phyloP scores from a whole-genome alignment of 805 yeast genomes.

The Metschnikowia santaceciliae region DNA sequence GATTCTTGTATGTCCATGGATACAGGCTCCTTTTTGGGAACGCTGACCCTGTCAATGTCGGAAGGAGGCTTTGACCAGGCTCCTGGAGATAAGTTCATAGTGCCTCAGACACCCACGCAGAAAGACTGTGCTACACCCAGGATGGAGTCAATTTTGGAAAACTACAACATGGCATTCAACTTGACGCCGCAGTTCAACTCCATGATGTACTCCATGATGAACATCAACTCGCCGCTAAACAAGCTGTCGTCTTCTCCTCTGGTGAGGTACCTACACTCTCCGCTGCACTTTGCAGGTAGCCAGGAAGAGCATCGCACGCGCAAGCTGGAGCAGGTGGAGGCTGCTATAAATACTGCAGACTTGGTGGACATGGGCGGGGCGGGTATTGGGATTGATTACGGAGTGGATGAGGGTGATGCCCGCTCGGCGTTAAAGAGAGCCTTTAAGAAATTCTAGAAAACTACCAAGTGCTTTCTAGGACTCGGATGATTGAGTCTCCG shows the following conservation, averaged over 20 bases:
- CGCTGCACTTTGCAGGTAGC: not conserved
- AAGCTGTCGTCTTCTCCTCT: conserved; percentile 30
- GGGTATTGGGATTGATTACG: not conserved
- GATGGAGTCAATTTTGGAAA: conserved; percentile 2
- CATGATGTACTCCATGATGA: conserved; percentile 37
- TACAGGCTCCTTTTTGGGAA: not conserved
- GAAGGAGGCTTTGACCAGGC: not conserved
- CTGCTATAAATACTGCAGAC: not conserved
- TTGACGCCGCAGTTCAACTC: conserved; percentile 40
- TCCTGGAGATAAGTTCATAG: conserved; percentile 3
- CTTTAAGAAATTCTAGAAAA: conserved; percentile 2
- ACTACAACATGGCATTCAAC: conserved; percentile 22
- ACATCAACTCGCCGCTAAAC: conserved; percentile 32
- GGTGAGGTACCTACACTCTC: not conserved
- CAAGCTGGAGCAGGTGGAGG: not conserved
- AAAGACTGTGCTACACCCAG: conserved; percentile 23
- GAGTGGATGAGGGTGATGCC: conserved; percentile 17
- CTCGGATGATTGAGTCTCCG: not conserved
- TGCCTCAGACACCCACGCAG: conserved; percentile 35
- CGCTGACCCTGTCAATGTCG: not conserved
- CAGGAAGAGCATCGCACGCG: not conserved
- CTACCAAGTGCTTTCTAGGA: not conserved
- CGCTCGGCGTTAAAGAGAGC: conserved; percentile 9
- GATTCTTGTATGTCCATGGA: conserved; percentile 1
- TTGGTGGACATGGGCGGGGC: not conserved